Base-by-base conservation (phyloP, 225 moss, liverwort and hornwort species). In the Anthoceros angustus region DNA sequence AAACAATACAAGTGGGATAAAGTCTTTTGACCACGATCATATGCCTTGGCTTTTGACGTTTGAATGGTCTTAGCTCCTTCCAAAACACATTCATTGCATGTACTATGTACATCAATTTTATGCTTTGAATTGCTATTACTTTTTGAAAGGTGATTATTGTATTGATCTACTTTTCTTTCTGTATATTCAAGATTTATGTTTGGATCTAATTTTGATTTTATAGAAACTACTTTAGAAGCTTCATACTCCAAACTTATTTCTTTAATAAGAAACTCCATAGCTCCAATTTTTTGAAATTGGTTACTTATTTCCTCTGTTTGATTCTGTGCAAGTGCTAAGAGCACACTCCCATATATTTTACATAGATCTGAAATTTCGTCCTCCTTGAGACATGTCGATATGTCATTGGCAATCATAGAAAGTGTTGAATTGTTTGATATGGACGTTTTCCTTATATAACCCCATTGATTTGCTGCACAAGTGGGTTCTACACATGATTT, bases 171-270 rank as follows among this genome's bases (percentile, higher is more conserved):
- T 2, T 23, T 55, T 8, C 18, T 3, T 18, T 55, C 4, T 23
- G 55, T 7, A 1, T 7, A 5, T 3, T 15, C 7, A 7, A 20
- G 16, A 23, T 55, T 55, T 5, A 5, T 12, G 5, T 48, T 12
- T 5, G 6, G 5, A 55, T 23, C 55, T 55, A 23, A 8, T 18
- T 15, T 62, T 72, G 23, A 5, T 0, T 48, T 75, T 9, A 66
- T 43, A 23, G 70, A 66, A 39, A 1, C 64, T 40, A 85, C 68
- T 67, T 82, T 80, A 43, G 74, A 86, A 9, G 73, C 82, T 61
- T 95, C 77, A 49, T 91, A 91, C 5, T 95, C 94, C 45, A 95
- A 69, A 70, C 83, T 72, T 50, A 95, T 86, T 73, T 95, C 81
- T 63, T 85, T 73, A n/a, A 95, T 63, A 39, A 91, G 73, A 5